Percentiles rank a stretch among this genome's conserved stretches.
phyloP scores from a whole-genome alignment of 2,329 filamentous ascomycete species.

The Fusarium sp. region DNA sequence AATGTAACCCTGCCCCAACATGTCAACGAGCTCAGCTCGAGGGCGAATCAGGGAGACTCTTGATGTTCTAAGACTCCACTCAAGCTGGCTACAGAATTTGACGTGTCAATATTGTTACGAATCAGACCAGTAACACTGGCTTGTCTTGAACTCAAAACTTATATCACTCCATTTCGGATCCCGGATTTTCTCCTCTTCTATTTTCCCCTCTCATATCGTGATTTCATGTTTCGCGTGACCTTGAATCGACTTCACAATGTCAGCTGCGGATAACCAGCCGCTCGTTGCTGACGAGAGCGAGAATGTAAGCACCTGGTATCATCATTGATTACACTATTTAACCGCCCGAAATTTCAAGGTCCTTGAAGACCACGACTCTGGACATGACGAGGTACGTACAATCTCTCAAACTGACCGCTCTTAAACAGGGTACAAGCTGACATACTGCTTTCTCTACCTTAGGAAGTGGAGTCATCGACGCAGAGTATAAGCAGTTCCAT shows the following conservation, averaged over 20 bases:
- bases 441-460: accelerated
- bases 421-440: accelerated
- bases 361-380: not conserved
- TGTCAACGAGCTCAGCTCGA: accelerated
- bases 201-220: not conserved
- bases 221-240: too few species aligned
- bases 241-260: not conserved
- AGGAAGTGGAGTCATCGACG: conserved; percentile 1
- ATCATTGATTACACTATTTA: accelerated
- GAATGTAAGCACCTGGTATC: not conserved
- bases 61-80: not conserved
- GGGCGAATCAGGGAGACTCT: not conserved
- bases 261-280: not conserved
- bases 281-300: conserved; percentile 8
- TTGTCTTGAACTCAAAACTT: not conserved
- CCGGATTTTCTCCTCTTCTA: too few species aligned
- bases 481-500: conserved; percentile 19
- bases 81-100: not conserved
- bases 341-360: not conserved
- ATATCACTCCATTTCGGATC: too few species aligned
- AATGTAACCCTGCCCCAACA: not conserved
- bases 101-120: conserved; percentile 1
- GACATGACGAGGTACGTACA: not conserved
- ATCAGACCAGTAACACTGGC: not conserved
- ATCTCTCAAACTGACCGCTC: accelerated